Percentiles rank a stretch among this genome's conserved stretches.
phyloP scores from a whole-genome alignment of 2,329 filamentous ascomycete genomes.

The Nectriaceae sp. region DNA sequence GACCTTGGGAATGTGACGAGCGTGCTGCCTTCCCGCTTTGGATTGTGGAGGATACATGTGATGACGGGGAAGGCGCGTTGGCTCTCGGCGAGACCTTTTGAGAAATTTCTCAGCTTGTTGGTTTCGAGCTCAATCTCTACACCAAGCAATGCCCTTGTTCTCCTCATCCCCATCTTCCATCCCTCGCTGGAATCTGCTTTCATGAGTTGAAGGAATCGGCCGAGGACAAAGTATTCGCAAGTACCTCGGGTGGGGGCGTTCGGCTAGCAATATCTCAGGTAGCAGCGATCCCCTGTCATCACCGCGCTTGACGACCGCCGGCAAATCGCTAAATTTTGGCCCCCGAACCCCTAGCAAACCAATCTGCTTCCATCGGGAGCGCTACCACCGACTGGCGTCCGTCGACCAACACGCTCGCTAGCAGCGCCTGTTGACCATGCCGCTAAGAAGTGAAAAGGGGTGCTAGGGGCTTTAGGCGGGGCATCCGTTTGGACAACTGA shows the following conservation, averaged over 20 bases:
- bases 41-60: not conserved
- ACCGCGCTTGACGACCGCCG: conserved; percentile 8
- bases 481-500: not conserved
- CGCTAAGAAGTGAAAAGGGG: not conserved
- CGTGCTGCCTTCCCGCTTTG: not conserved
- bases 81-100: no score
- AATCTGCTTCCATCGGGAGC: not conserved
- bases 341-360: not conserved
- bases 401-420: not conserved
- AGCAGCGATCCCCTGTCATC: conserved; percentile 13
- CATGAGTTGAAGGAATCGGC: no score
- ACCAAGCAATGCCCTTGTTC: no score
- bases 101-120: no score
- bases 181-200: no score
- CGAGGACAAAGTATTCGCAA: no score
- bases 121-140: no score
- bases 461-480: not conserved
- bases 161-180: no score
- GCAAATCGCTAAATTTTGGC: not conserved
- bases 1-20: not conserved
- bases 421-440: not conserved
- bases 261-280: conserved; percentile 9
- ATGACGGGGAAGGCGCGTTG: not conserved
- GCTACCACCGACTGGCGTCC: not conserved
- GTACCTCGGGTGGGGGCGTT: not conserved